These are phyloP conservation scores for Arabis alpina DNA, from an alignment of 345 rosid species.

Conservation along the genomic window DNA sequence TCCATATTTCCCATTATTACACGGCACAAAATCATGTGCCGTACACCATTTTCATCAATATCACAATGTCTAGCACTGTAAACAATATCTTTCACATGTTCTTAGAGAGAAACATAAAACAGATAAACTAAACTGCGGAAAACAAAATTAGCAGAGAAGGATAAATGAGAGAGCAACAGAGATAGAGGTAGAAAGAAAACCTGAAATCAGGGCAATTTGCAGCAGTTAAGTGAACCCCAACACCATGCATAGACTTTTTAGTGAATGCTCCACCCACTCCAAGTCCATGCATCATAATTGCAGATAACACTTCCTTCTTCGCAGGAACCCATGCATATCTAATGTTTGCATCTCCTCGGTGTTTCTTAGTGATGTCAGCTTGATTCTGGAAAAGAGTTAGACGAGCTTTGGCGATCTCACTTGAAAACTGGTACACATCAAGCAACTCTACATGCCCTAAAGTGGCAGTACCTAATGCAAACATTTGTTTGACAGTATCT, in stretches of 20 bases:
- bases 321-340: constrained; percentile 86
- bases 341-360: constrained; percentile 78
- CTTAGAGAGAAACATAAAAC: constrained; percentile 28
- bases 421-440: constrained; percentile 47
- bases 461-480: constrained; percentile 53
- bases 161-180: background rate
- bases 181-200: constrained; percentile 40
- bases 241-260: constrained; percentile 54
- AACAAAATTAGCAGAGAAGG: background rate
- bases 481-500: constrained; percentile 51
- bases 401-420: constrained; percentile 49
- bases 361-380: constrained; percentile 57
- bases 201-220: constrained; percentile 57
- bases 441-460: constrained; percentile 52
- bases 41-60: constrained; percentile 85
- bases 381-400: constrained; percentile 76
- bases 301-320: constrained; percentile 50
- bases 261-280: constrained; percentile 57
- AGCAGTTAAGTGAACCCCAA: constrained; percentile 75
- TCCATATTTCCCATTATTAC: constrained; percentile 91
- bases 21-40: constrained; percentile 69
- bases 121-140: background rate
- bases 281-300: constrained; percentile 59
- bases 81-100: constrained; percentile 38
- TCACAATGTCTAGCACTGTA: constrained; percentile 78